Percentiles rank a stretch among this genome's conserved stretches.
Conservation (phyloP, 768 basidiomycete species). For the Piloderma croceum region DNA sequence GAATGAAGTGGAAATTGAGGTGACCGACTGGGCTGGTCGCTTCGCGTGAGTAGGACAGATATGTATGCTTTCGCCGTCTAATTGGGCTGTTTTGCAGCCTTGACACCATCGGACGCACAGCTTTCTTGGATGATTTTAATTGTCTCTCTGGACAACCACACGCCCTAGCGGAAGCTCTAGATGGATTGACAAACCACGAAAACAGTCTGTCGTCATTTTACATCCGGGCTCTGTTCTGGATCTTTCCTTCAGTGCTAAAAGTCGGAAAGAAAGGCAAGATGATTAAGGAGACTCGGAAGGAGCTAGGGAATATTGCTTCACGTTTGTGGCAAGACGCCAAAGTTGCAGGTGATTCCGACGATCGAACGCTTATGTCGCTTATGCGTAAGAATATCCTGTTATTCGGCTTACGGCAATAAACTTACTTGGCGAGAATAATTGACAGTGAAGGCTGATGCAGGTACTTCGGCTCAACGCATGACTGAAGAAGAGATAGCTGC, state of each 20-base stretch:
- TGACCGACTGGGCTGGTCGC: slow-evolving; percentile 54
- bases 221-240: slow-evolving; percentile 59
- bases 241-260: slow-evolving; percentile 48
- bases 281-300: slow-evolving; percentile 48
- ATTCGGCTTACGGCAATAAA: background rate
- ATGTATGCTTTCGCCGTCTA: background rate
- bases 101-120: slow-evolving; percentile 56
- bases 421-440: background rate
- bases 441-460: slow-evolving; percentile 40
- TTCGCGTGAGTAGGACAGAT: slow-evolving; percentile 42
- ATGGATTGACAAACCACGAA: slow-evolving; percentile 57
- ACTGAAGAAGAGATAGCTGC: slow-evolving; percentile 48
- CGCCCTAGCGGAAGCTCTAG: slow-evolving; percentile 45
- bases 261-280: slow-evolving; percentile 55
- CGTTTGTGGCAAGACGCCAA: slow-evolving; percentile 54
- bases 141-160: slow-evolving; percentile 48
- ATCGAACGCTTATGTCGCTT: slow-evolving; percentile 46
- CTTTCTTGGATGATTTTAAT: slow-evolving; percentile 57
- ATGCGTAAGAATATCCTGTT: slow-evolving; percentile 40
- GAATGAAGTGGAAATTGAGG: slow-evolving; percentile 44
- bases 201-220: slow-evolving; percentile 54
- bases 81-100: slow-evolving; percentile 31
- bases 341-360: slow-evolving; percentile 35
- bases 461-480: slow-evolving; percentile 32
- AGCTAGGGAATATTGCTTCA: slow-evolving; percentile 47